Base-by-base conservation (phyloP, 2,329 filamentous ascomycete genomes). In the Beauveria australis region DNA sequence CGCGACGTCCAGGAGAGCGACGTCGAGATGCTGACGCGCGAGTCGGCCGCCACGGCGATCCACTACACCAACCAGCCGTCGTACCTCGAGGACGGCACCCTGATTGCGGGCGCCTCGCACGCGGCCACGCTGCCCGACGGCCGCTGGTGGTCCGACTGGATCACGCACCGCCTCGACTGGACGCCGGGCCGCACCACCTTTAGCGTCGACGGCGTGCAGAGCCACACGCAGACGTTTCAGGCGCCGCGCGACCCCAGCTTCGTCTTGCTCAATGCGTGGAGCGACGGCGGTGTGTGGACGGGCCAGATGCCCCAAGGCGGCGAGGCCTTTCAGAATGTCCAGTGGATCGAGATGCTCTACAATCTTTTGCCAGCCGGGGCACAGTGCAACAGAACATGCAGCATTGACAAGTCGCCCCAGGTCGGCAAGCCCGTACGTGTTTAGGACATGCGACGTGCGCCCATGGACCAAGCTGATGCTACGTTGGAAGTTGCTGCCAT, bases 61-160 rank as follows among this genome's bases (percentile, higher is more conserved):
- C 78, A 80, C 64, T 86, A 83, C 72, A 85, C 82, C 18, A 86
- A 86, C 68, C 83, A 86, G 68, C 82, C 82, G 0, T 72, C 79
- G 0, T 76, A 78, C 60, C 76, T 73, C 48, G 71, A 72, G 2
- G 69, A 73, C 2, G 80, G 78, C 22, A 73, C 76, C 28, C 73
- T 76, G 10, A 70, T 82, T 28, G 66, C 73, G 0, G 70, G 72
- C n/a, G 77, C 82, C 1, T 79, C 77, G 1, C 62, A 72, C 3
- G 77, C 75, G 43, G 73, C 74, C 19, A 78, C 75, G 1, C 69
- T 80, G 19, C 76, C 81, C 2, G 63, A 74, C 8, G 69, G 72
- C 3, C 67, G 71, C 6, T 70, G 71, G 19, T 83, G 81, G 79
- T 73, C 77, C 30, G 73, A 80, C 28, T 86, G 82, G 81, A 77